Percentiles rank a stretch among this genome's conserved stretches.
Evolutionary conservation across 2,329 filamentous ascomycete genomes (phyloP).

Genomic region (Colletotrichum sansevieriae): DNA sequence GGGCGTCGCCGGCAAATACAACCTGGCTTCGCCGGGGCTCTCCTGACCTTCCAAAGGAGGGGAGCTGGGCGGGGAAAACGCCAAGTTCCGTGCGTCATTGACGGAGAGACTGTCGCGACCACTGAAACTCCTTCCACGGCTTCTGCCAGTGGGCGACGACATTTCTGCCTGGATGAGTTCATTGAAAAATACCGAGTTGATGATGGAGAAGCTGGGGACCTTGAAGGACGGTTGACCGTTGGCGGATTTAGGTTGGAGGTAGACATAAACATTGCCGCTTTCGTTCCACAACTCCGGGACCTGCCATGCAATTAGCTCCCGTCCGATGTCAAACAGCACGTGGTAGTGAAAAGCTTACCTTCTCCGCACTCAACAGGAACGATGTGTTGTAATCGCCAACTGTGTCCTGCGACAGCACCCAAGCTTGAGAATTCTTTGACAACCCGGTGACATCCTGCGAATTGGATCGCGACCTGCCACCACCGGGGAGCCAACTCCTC

Average conservation of each 20-base stretch:
- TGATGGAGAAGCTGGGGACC: slow-evolving; percentile 66
- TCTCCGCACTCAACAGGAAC: slow-evolving; percentile 66
- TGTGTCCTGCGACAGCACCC: slow-evolving; percentile 67
- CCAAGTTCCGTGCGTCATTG: slow-evolving; percentile 61
- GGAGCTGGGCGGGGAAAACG: slow-evolving; percentile 52
- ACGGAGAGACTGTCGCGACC: slow-evolving; percentile 62
- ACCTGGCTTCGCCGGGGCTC: slow-evolving; percentile 56
- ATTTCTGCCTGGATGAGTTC: slow-evolving; percentile 64
- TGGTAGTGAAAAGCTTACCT: slow-evolving; percentile 55
- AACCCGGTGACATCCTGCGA: slow-evolving; percentile 54
- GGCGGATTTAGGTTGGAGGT: slow-evolving; percentile 65
- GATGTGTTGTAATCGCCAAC: slow-evolving; percentile 68
- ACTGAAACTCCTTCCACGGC: slow-evolving; percentile 59
- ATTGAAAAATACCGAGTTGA: slow-evolving; percentile 66
- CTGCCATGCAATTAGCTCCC: slow-evolving; percentile 50
- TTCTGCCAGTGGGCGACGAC: slow-evolving; percentile 48
- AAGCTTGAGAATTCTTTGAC: slow-evolving; percentile 54
- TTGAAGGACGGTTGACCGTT: slow-evolving; percentile 71
- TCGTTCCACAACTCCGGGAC: slow-evolving; percentile 77
- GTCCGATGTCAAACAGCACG: slow-evolving; percentile 37
- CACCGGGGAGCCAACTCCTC: slow-evolving; percentile 67
- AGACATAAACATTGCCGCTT: slow-evolving; percentile 67
- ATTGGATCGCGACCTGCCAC: slow-evolving; percentile 62
- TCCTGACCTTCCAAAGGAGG: slow-evolving; percentile 52
- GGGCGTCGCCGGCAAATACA: slow-evolving; percentile 66